These are phyloP conservation scores for Pleurostoma richardsiae DNA, from an alignment of 2,329 filamentous ascomycete species.

Conservation along the genomic window DNA sequence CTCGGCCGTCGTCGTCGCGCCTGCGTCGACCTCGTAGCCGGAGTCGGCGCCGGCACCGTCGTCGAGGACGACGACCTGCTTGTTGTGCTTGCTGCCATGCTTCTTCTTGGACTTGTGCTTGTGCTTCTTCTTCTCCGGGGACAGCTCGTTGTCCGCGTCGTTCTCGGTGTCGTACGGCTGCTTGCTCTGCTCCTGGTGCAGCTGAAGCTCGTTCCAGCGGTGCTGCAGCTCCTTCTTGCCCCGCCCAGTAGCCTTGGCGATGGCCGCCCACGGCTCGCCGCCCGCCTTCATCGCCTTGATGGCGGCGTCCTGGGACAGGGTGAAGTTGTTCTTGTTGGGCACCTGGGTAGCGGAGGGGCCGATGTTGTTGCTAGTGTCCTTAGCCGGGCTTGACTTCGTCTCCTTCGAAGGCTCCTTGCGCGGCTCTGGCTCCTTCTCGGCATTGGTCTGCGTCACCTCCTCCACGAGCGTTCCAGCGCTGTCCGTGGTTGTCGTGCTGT, in stretches of 20 bases:
- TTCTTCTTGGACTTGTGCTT: conserved; percentile 1
- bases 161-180: conserved; percentile 1
- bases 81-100: conserved; percentile 4
- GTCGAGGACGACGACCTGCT: conserved; percentile 4
- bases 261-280: conserved; percentile 21
- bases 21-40: conserved; percentile 16
- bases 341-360: background rate
- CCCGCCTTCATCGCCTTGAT: conserved; percentile 26
- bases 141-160: conserved; percentile 2
- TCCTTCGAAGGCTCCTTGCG: too few relatives aligned
- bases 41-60: conserved; percentile 16
- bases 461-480: too few relatives aligned
- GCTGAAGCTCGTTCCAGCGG: conserved; percentile 25
- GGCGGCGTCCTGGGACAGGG: conserved; percentile 25
- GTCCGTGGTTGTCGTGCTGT: too few relatives aligned
- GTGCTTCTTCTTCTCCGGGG: background rate
- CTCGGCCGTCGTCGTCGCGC: conserved; percentile 8
- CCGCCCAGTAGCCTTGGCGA: conserved; percentile 18
- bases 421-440: too few relatives aligned
- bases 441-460: too few relatives aligned
- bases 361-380: background rate
- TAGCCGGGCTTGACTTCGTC: too few relatives aligned
- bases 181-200: conserved; percentile 7
- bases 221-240: conserved; percentile 20
- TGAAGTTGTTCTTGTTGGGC: too few relatives aligned